Percentiles rank a stretch among this genome's conserved stretches.
These are phyloP conservation scores for Haematococcus lacustris DNA, from an alignment of 139 green algal species.

Conservation along the genomic window DNA sequence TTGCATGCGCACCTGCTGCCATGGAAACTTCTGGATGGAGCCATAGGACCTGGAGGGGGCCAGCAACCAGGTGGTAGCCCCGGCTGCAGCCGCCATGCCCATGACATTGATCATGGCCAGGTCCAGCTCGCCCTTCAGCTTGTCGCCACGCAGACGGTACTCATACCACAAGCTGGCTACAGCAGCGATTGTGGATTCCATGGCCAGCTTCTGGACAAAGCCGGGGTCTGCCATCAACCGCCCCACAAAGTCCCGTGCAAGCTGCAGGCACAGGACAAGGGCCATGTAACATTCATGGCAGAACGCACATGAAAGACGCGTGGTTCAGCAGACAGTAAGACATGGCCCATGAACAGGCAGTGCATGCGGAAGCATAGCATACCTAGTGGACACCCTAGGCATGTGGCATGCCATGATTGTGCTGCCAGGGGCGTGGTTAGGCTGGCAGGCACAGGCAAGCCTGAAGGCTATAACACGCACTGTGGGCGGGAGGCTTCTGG, in stretches of 20 bases:
- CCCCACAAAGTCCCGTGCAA: constrained; percentile 83
- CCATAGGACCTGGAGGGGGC: constrained; percentile 76
- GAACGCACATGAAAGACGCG: no score
- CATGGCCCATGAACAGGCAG: no score
- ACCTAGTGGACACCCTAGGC: no score
- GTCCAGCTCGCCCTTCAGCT: constrained; percentile 74
- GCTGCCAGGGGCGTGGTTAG: no score
- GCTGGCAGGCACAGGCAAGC: no score
- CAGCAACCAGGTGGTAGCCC: constrained; percentile 78
- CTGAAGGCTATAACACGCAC: no score
- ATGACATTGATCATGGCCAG: constrained; percentile 82
- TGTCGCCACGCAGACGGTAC: constrained; percentile 37
- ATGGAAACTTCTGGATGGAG: constrained; percentile 64
- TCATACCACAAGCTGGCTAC: constrained; percentile 69
- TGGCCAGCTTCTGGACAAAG: constrained; percentile 87
- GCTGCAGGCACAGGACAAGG: no score
- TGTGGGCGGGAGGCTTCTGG: constrained; percentile 61
- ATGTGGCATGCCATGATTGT: no score
- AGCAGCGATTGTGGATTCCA: constrained; percentile 82
- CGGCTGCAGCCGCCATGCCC: constrained; percentile 71
- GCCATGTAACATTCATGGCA: no score
- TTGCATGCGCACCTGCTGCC: constrained; percentile 59
- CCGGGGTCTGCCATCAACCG: constrained; percentile 93
- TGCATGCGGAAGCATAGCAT: no score
- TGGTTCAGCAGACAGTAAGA: no score